phyloP scores from a whole-genome alignment of 352 stramenopile genomes.

The Phytophthora crassamura region DNA sequence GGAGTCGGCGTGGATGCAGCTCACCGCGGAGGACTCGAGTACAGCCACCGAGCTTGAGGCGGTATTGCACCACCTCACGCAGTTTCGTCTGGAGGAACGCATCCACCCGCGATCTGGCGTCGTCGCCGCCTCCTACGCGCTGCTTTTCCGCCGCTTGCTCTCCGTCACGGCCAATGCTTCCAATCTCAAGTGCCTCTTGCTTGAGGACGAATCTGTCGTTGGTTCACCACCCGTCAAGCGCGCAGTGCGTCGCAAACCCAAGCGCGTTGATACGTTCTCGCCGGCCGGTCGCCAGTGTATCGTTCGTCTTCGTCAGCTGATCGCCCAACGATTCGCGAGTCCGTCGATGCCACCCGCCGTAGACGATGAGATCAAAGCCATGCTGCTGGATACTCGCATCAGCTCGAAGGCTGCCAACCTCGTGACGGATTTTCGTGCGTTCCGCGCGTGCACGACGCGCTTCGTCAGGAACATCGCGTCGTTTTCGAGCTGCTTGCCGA shows the following conservation, averaged over 20 bases:
- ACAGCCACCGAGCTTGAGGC: slow-evolving; percentile 44
- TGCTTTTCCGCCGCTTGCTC: slow-evolving; percentile 44
- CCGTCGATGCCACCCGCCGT: slow-evolving; percentile 11
- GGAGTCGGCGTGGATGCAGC: slow-evolving; percentile 34
- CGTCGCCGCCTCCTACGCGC: slow-evolving; percentile 32
- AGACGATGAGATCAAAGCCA: slow-evolving; percentile 46
- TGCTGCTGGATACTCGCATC: slow-evolving; percentile 49
- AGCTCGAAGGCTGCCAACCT: slow-evolving; percentile 40
- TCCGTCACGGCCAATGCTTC: slow-evolving; percentile 33
- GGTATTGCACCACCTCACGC: slow-evolving; percentile 34
- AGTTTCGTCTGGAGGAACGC: slow-evolving; percentile 39
- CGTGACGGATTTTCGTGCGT: slow-evolving; percentile 28
- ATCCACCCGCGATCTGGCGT: slow-evolving; percentile 12
- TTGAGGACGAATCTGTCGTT: slow-evolving; percentile 23
- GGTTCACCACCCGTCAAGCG: slow-evolving; percentile 7
- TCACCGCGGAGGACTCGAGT: slow-evolving; percentile 35
- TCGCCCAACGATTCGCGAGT: slow-evolving; percentile 21
- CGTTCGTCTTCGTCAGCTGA: slow-evolving; percentile 21
- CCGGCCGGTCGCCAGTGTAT: slow-evolving; percentile 26
- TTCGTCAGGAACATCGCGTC: slow-evolving; percentile 42
- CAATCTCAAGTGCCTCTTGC: slow-evolving; percentile 36
- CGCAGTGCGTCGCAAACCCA: slow-evolving; percentile 26
- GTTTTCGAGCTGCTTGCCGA: slow-evolving; percentile 39
- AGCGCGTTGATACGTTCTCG: slow-evolving; percentile 32
- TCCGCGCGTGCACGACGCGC: slow-evolving; percentile 31